Evolutionary conservation across 2,329 filamentous ascomycete species (phyloP).

Genomic region (Aspergillus unguis): DNA sequence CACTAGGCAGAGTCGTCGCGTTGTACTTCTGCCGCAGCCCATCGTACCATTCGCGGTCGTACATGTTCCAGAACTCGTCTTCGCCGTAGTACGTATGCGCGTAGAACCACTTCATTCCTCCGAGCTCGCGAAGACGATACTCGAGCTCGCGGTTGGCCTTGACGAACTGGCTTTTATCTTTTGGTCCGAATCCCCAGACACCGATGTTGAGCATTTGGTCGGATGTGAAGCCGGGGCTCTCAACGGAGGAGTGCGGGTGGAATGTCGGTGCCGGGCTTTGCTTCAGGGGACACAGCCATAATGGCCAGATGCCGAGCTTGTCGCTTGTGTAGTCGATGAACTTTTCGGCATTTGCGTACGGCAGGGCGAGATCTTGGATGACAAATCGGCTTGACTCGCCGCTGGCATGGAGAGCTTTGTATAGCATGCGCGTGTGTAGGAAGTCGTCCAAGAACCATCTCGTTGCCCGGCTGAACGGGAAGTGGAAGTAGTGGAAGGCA

Average conservation of each 20-base stretch:
- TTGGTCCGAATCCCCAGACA: slow-evolving; percentile 76
- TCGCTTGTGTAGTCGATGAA: slow-evolving; percentile 49
- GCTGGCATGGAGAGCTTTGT: slow-evolving; percentile 60
- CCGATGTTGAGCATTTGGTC: slow-evolving; percentile 52
- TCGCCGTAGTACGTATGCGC: slow-evolving; percentile 81
- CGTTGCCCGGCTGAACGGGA: slow-evolving; percentile 59
- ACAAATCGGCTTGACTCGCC: slow-evolving; percentile 56
- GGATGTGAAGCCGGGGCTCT: slow-evolving; percentile 11
- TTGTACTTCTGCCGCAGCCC: slow-evolving; percentile 38
- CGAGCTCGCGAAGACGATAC: slow-evolving; percentile 63
- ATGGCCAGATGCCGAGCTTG: slow-evolving; percentile 50
- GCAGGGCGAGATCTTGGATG: slow-evolving; percentile 62
- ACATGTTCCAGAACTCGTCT: slow-evolving; percentile 45
- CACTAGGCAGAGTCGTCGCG: slow-evolving; percentile 24
- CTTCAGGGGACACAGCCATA: slow-evolving; percentile 61
- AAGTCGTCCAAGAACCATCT: slow-evolving; percentile 59
- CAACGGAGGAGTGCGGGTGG: slow-evolving; percentile 26
- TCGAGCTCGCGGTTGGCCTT: slow-evolving; percentile 69
- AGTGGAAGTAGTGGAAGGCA: slow-evolving; percentile 59
- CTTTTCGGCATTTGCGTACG: slow-evolving; percentile 48
- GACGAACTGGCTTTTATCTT: slow-evolving; percentile 55
- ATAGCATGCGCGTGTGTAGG: slow-evolving; percentile 61
- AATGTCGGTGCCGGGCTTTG: slow-evolving; percentile 20
- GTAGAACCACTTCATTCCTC: slow-evolving; percentile 83
- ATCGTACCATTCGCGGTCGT: slow-evolving; percentile 39